Conservation (phyloP, 805 yeast genomes). For the Brettanomyces nanus region DNA sequence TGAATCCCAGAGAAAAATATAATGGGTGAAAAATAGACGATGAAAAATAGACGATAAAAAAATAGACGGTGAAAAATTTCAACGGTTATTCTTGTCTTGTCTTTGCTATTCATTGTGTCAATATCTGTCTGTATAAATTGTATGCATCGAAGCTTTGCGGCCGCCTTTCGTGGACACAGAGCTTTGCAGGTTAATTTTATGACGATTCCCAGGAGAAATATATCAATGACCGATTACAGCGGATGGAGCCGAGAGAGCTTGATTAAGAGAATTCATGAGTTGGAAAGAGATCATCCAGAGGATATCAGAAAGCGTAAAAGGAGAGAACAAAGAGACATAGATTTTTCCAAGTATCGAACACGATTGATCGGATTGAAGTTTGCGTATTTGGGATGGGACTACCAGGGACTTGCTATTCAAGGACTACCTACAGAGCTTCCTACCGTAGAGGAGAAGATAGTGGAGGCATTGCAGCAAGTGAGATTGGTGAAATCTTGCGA, state of each 20-base stretch:
- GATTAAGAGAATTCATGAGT: constrained; percentile 43
- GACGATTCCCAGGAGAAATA: neutral
- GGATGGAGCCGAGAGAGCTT: constrained; percentile 61
- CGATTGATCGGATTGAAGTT: constrained; percentile 75
- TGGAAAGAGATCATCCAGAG: constrained; percentile 34
- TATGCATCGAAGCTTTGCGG: constrained; percentile 1
- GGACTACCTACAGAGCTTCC: constrained; percentile 68
- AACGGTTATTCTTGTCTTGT: neutral
- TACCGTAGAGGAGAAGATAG: constrained; percentile 73
- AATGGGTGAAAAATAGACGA: too few species aligned
- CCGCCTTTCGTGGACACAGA: constrained; percentile 1
- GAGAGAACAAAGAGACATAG: constrained; percentile 37
- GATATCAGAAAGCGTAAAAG: neutral
- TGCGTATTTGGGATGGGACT: constrained; percentile 91
- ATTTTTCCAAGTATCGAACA: constrained; percentile 52
- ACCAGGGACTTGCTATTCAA: constrained; percentile 84
- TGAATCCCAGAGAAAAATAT: too few species aligned
- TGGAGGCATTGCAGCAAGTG: constrained; percentile 64
- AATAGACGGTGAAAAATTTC: constrained; percentile 19
- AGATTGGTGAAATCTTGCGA: constrained; percentile 54
- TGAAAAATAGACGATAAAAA: too few species aligned
- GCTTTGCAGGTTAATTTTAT: neutral
- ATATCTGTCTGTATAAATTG: too few species aligned
- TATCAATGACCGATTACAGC: constrained; percentile 1
- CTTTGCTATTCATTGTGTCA: neutral